These are phyloP conservation scores for Auriculariales sp. DNA, from an alignment of 768 basidiomycete species.

Conservation along the genomic window DNA sequence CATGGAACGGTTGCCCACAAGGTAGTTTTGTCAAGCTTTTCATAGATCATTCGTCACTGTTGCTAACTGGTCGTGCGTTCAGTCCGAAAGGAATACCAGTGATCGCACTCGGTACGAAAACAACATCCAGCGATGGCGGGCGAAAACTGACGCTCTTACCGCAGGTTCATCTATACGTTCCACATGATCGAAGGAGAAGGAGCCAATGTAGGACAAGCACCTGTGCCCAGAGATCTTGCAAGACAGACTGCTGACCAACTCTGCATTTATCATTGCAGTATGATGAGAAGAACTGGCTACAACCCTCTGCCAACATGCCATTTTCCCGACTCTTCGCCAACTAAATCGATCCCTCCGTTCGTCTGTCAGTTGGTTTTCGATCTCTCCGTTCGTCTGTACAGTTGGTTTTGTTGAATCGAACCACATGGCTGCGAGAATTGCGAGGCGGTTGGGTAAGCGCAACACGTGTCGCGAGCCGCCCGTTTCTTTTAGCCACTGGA, in stretches of 20 bases:
- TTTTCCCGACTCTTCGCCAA: constrained; percentile 31
- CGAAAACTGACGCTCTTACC: too few relatives aligned
- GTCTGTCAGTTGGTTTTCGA: constrained; percentile 38
- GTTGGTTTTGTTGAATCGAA: background rate
- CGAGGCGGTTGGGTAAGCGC: background rate
- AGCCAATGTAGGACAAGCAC: too few relatives aligned
- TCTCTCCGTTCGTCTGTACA: constrained; percentile 6
- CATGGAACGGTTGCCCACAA: constrained; percentile 90
- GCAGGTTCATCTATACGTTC: constrained; percentile 77
- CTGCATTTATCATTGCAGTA: too few relatives aligned
- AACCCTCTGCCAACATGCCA: constrained; percentile 73
- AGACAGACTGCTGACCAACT: too few relatives aligned
- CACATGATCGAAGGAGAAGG: constrained; percentile 80
- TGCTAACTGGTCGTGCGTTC: too few relatives aligned
- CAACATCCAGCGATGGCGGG: background rate
- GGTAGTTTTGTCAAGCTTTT: too few relatives aligned
- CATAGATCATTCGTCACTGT: too few relatives aligned
- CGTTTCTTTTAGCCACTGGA: background rate
- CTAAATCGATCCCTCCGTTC: background rate
- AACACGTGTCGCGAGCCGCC: background rate
- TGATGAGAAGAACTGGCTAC: constrained; percentile 91
- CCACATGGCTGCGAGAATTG: background rate
- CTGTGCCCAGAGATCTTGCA: too few relatives aligned
- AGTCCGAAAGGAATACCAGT: constrained; percentile 73
- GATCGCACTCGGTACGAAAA: constrained; percentile 41